These are phyloP conservation scores for Candida glucosophila DNA, from an alignment of 1,139 yeast genomes.

Conservation along the genomic window DNA sequence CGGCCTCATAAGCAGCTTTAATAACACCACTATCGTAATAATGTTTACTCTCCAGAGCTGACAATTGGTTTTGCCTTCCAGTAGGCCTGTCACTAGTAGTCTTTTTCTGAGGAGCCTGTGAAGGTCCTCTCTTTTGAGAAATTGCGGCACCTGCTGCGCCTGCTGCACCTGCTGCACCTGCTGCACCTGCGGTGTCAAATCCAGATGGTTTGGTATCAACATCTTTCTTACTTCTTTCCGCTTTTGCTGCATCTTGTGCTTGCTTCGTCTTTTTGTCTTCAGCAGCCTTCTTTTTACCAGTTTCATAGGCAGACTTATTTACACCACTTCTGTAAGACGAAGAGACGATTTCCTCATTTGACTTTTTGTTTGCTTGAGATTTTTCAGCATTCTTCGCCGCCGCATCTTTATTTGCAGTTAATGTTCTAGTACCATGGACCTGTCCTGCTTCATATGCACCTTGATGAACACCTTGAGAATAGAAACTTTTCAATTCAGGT, in stretches of 20 bases:
- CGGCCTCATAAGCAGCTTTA: slow-evolving; percentile 3
- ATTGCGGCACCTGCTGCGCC: slow-evolving; percentile 4
- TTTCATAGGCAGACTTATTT: slow-evolving; percentile 2
- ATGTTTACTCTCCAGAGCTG: slow-evolving; percentile 1
- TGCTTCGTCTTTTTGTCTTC: slow-evolving; percentile 1
- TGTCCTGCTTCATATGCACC: slow-evolving; percentile 3
- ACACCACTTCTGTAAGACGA: no score
- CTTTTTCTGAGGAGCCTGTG: no score
- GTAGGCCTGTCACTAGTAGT: no score
- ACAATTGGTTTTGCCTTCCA: slow-evolving; percentile 1
- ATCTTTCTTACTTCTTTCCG: no score
- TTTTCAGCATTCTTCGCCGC: background rate
- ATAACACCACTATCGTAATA: slow-evolving; percentile 2
- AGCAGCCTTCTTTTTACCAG: slow-evolving; percentile 2
- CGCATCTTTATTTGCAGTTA: no score
- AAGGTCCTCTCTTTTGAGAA: no score
- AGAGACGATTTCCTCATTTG: no score
- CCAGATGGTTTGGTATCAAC: no score
- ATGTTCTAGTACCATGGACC: background rate
- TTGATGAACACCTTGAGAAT: slow-evolving; percentile 1
- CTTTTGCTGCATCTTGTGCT: no score
- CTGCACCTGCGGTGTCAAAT: slow-evolving; percentile 1
- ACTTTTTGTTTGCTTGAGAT: background rate
- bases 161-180: slow-evolving; percentile 4
- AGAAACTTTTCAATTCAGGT: no score